phyloP scores from a whole-genome alignment of 2,329 filamentous ascomycete genomes.

The Volutella citrinella region DNA sequence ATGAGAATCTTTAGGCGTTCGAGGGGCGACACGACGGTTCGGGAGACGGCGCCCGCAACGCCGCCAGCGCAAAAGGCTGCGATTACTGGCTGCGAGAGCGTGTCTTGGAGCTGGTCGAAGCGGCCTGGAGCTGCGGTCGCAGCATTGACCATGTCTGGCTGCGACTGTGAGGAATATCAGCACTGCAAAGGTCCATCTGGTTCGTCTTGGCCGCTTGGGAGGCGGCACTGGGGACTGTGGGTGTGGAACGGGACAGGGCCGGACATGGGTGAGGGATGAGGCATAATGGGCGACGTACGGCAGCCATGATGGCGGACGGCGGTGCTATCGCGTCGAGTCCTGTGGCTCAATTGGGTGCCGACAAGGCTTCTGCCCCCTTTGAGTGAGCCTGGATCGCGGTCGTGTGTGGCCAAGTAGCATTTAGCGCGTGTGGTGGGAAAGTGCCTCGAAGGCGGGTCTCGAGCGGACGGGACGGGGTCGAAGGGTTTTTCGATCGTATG shows the following conservation, averaged over 20 bases:
- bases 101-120: conserved; percentile 39
- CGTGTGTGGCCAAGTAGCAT: conserved; percentile 16
- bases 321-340: conserved; percentile 9
- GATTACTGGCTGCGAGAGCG: conserved; percentile 76
- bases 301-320: conserved; percentile 27
- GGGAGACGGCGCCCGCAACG: conserved; percentile 92
- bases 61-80: conserved; percentile 94
- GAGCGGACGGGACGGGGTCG: too few species aligned
- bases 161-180: conserved; percentile 21
- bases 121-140: conserved; percentile 24
- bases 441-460: too few species aligned
- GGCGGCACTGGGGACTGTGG: too few species aligned
- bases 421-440: too few species aligned
- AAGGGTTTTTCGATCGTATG: too few species aligned
- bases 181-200: neutral
- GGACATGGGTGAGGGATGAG: too few species aligned
- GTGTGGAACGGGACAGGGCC: too few species aligned
- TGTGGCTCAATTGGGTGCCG: conserved; percentile 16
- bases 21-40: conserved; percentile 93
- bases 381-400: conserved; percentile 13
- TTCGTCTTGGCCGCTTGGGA: too few species aligned
- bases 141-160: conserved; percentile 24
- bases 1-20: conserved; percentile 98
- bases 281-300: conserved; percentile 27
- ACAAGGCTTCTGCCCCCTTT: conserved; percentile 15